Conservation (phyloP, 179 eudicot species). For the Actinidia chinensis region DNA sequence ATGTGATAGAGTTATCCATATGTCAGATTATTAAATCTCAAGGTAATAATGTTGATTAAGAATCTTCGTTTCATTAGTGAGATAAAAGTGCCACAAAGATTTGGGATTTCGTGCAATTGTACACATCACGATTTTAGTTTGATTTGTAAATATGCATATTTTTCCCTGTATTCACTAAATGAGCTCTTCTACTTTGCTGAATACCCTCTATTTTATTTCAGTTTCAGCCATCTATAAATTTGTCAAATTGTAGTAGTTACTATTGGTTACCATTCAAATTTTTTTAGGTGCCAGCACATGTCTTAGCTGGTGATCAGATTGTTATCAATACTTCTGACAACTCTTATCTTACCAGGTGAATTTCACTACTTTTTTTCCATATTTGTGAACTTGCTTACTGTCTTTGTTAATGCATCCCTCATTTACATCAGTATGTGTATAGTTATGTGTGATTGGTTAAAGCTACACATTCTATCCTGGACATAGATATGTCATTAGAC, state of each 20-base stretch:
- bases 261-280: not conserved
- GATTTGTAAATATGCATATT: not conserved
- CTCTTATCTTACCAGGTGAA: slow-evolving; percentile 67
- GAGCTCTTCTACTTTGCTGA: not conserved
- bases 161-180: not conserved
- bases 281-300: slow-evolving; percentile 70
- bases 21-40: not conserved
- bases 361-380: not conserved
- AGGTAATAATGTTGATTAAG: not conserved
- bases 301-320: slow-evolving; percentile 57
- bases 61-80: not conserved
- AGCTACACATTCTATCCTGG: not conserved
- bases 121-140: not conserved
- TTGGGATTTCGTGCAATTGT: not conserved
- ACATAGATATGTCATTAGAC: too few species aligned
- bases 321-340: slow-evolving; percentile 61
- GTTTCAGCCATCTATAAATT: not conserved
- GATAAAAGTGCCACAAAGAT: not conserved
- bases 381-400: not conserved
- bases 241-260: not conserved
- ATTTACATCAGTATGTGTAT: not conserved
- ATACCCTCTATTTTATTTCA: not conserved
- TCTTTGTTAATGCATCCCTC: not conserved
- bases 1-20: not conserved
- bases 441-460: slow-evolving; percentile 1